Evolutionary conservation across 2,329 filamentous ascomycete genomes (phyloP).

Genomic region (Sarocladiaceae sp.): DNA sequence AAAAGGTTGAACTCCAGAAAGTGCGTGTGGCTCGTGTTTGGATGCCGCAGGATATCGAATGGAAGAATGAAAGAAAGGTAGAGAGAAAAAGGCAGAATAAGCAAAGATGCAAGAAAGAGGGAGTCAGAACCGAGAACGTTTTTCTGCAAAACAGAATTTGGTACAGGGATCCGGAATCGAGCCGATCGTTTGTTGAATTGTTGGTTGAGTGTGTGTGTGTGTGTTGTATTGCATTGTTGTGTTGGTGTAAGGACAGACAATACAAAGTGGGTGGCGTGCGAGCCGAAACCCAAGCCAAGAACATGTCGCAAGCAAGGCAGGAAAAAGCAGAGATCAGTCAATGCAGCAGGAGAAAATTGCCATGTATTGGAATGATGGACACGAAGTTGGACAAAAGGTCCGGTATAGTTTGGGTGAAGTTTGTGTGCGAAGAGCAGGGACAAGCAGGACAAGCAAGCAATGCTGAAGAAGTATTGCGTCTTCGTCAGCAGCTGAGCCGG

Average conservation of each 20-base stretch:
- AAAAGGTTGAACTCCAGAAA: slow-evolving; percentile 6
- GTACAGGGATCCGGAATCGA: no score
- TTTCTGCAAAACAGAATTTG: no score
- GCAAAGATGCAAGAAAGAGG: background rate
- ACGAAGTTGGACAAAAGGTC: slow-evolving; percentile 6
- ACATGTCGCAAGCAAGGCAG: background rate
- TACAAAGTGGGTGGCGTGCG: background rate
- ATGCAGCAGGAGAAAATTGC: background rate
- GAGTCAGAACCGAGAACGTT: no score
- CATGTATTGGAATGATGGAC: slow-evolving; percentile 9
- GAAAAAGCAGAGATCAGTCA: slow-evolving; percentile 2
- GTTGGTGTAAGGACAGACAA: no score
- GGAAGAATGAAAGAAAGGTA: background rate
- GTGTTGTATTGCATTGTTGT: background rate
- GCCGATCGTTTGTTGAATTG: background rate
- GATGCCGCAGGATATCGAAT: slow-evolving; percentile 2
- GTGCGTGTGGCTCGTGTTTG: background rate
- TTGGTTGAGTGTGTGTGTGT: background rate
- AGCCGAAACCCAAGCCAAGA: background rate
- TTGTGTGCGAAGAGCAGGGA: background rate
- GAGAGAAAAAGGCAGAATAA: background rate
- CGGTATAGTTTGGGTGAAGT: background rate
- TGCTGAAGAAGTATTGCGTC: background rate
- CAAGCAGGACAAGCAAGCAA: background rate
- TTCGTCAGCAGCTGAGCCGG: no score